phyloP scores from a whole-genome alignment of 371 early-diverging fungal genomes.

The Mycotypha africana region DNA sequence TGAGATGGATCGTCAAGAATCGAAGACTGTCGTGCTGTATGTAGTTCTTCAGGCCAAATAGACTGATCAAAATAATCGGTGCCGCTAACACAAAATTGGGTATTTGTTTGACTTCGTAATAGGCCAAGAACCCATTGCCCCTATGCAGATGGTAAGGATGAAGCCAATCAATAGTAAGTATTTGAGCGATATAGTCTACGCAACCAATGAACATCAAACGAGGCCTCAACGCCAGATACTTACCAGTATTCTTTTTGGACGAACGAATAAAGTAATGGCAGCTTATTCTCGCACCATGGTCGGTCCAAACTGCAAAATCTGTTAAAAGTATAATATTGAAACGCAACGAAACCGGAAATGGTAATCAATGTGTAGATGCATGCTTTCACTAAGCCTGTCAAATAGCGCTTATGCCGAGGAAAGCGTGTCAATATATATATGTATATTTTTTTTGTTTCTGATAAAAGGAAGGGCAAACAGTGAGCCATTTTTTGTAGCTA shows the following conservation, averaged over 20 bases:
- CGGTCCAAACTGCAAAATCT: slow-evolving; percentile 55
- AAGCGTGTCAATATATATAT: no score
- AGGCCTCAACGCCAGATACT: no score
- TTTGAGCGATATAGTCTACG: no score
- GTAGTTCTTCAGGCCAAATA: slow-evolving; percentile 56
- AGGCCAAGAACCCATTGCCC: slow-evolving; percentile 80
- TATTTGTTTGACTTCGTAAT: slow-evolving; percentile 76
- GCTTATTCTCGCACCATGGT: slow-evolving; percentile 64
- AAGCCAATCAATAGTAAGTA: background rate
- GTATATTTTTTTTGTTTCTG: no score
- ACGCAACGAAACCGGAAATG: slow-evolving; percentile 54
- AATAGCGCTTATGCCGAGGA: slow-evolving; percentile 6
- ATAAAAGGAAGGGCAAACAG: no score
- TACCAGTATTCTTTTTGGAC: slow-evolving; percentile 91
- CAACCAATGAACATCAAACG: no score
- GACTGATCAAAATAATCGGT: slow-evolving; percentile 70
- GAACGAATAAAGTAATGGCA: slow-evolving; percentile 76
- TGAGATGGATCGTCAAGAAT: slow-evolving; percentile 51
- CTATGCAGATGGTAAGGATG: slow-evolving; percentile 21
- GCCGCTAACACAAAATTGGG: slow-evolving; percentile 88
- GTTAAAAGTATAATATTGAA: slow-evolving; percentile 69
- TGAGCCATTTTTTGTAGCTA: no score
- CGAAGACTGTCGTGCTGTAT: slow-evolving; percentile 41
- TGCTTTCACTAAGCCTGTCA: slow-evolving; percentile 26
- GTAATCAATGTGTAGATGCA: slow-evolving; percentile 37